A percentile compares a stretch with the other conserved stretches of the same genome.
phyloP scores from a whole-genome alignment of 2,329 filamentous ascomycete genomes.

The Beauveria sp. region DNA sequence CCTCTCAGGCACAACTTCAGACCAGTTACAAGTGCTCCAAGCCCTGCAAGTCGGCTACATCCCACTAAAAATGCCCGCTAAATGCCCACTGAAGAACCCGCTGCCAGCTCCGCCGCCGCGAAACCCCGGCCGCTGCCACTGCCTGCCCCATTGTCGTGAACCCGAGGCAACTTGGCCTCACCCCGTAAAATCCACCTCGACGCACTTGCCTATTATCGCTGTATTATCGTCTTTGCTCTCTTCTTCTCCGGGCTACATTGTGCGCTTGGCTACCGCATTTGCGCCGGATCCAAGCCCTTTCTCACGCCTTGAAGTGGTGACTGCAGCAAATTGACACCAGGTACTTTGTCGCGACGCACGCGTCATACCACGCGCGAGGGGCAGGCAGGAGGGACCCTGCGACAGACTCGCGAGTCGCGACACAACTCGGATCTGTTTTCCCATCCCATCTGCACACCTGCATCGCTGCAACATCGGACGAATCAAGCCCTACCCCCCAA shows the following conservation, averaged over 20 bases:
- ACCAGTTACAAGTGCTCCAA: neutral
- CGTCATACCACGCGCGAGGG: neutral
- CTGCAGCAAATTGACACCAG: too few relatives aligned
- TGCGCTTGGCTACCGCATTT: neutral
- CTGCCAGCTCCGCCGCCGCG: neutral
- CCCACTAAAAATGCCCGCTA: neutral
- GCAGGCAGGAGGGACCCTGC: neutral
- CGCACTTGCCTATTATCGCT: neutral
- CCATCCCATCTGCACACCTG: too few relatives aligned
- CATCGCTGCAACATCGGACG: neutral
- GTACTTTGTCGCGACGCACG: too few relatives aligned
- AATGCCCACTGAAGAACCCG: neutral
- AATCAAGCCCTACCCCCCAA: neutral
- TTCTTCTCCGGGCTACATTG: neutral
- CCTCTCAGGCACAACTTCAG: neutral
- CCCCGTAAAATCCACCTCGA: neutral
- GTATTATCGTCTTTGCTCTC: neutral
- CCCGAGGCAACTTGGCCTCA: conserved; percentile 2
- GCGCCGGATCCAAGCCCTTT: too few relatives aligned
- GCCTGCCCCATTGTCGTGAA: neutral
- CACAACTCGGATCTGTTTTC: neutral
- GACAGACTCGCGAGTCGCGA: neutral
- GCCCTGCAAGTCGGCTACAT: neutral
- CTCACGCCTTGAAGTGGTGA: too few relatives aligned
- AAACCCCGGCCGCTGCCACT: neutral